Base-by-base conservation (phyloP, 108 stramenopile genomes). In the Discostella pseudostelligera region DNA sequence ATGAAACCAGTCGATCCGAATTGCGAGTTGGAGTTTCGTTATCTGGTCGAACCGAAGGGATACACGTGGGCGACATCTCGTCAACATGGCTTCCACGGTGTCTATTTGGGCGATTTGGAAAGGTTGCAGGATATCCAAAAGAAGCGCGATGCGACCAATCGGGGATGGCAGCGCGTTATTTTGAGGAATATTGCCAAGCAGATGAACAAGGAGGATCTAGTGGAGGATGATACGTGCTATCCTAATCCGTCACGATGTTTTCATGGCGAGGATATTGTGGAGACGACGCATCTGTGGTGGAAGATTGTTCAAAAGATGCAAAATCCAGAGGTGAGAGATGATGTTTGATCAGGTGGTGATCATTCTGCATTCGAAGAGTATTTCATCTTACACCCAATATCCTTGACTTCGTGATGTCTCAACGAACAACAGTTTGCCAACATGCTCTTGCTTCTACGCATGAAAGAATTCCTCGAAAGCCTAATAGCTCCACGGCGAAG, bases 121-220 rank as follows among this genome's bases (percentile, higher is more conserved):
- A 74, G 91, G 24, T 69, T 92, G 55, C 85, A 89, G 55, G 86
- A 87, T 50, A 92, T 92, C 53, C 91, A 92, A 72, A 65, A 65
- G 47, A 92, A 89, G 62, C 81, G 91, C 44, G 91, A 92, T 64
- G 79, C 77, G 8, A 86, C 86, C 35, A 87, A 83, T 68, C 72
- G 91, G 44, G 83, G 86, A 51, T 92, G 91, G 91, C 91, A 92
- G 60, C 72, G 90, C 12, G 81, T 92, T 25, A 89, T 92, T 72
- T 72, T 92, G 21, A 50, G 84, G 19, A 92, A 92, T 47, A 81
- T 92, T 65, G 87, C 85, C 36, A 85, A 80, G 39, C 59, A 68
- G 37, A 43, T 88, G 36, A 61, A 56, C 24, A 74, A 76, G 70
- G 78, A 80, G 37, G 67, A 83, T 39, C 44, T 53, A 11, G 55